Base-by-base conservation (phyloP, 75 land plant species). In the Ceratopteris richardii region DNA sequence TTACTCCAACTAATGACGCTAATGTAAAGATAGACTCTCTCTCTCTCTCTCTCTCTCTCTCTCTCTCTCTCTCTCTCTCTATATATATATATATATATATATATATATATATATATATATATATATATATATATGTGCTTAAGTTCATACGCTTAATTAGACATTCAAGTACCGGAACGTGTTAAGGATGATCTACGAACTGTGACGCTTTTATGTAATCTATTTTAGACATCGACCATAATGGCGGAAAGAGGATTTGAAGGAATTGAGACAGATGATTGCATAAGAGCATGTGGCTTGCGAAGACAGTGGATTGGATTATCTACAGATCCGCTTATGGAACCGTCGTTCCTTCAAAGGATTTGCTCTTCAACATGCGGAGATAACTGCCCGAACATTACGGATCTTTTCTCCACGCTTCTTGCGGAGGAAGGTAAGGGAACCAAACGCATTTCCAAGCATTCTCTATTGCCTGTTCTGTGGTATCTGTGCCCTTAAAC, bases 361-460 rank as follows among this genome's bases (percentile, higher is more conserved):
- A 40, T 69, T 0, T 69, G 72, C 66, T 60, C 58, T 2, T 21
- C 67, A 0, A 1, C 27, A 20, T 69, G 72, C 47, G n/a, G 19
- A 3, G 18, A 25, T 31, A 42, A 54, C n/a, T 69, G 66, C 59
- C 70, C 54, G 1, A 69, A 69, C 28, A 54, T 69, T 31, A 30
- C 56, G 13, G 66, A 69, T 25, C 58, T 69, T 19, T 69, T 53
- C 57, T 9, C 39, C 31, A 69, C 53, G 19, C 65, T 69, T 5
- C 57, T 59, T 36, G 72, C 58, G 18, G 66, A 56, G 16, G 72
- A 69, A 69, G 66, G 72, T 68, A 56, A 56, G 9, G 42, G 14
- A 40, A 40, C 12, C 42, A 9, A 40, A 40, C 9, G 42, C 42
- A 9, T 40, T 9, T 40, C 42, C 42, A 40, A 40, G 42, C 42